These are phyloP conservation scores for Globisporangium nodosum DNA, from an alignment of 352 stramenopile species.

Conservation along the genomic window DNA sequence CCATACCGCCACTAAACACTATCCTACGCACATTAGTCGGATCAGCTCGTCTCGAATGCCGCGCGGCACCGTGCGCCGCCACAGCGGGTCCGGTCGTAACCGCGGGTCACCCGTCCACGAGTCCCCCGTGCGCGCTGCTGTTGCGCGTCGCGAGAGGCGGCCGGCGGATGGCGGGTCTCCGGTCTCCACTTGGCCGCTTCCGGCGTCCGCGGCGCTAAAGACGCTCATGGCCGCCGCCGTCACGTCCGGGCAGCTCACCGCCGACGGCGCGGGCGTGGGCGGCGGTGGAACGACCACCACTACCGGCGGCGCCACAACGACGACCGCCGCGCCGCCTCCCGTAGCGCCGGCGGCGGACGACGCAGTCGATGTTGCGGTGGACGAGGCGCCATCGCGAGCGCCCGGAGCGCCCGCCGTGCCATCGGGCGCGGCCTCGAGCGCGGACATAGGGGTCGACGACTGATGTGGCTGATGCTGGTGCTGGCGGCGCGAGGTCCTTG, in stretches of 20 bases:
- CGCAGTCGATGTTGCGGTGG: neutral
- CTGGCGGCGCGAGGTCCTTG: neutral
- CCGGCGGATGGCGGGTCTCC: neutral
- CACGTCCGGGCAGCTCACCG: conserved; percentile 11
- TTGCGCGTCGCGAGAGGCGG: neutral
- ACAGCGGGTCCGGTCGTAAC: conserved; percentile 7
- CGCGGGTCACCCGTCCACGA: neutral
- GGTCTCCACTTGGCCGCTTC: neutral
- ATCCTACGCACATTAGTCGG: conserved; percentile 15
- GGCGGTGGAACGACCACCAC: conserved; percentile 8
- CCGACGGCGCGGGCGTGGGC: conserved; percentile 7
- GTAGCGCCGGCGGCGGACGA: neutral
- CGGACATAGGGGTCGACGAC: neutral
- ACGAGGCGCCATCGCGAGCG: neutral
- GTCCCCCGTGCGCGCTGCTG: neutral
- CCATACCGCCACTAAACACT: no score
- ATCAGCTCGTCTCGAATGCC: conserved; percentile 25
- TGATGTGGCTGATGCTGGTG: neutral
- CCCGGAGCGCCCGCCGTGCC: neutral
- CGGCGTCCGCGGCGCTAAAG: conserved; percentile 1
- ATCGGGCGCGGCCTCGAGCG: conserved; percentile 5
- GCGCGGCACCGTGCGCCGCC: conserved; percentile 16
- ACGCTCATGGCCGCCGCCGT: conserved; percentile 13
- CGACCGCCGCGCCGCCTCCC: neutral
- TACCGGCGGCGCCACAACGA: conserved; percentile 6